Conservation (phyloP, 2,329 filamentous ascomycete species). For the Aspergillus melleus region DNA sequence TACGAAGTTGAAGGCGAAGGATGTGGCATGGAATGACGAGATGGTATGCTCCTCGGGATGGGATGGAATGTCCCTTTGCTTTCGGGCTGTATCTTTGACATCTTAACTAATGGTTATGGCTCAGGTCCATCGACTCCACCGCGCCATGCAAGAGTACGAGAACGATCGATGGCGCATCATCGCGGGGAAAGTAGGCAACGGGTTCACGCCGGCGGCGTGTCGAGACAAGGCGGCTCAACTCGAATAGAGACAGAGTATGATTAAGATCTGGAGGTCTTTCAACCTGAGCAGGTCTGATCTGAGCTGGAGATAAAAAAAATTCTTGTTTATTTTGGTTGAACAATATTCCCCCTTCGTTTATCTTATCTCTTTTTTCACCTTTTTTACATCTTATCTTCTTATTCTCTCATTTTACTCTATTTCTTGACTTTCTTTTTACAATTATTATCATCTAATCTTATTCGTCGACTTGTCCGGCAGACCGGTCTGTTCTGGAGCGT, state of each 20-base stretch:
- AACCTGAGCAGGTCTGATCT: neutral
- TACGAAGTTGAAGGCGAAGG: conserved; percentile 92
- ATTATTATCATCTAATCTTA: neutral
- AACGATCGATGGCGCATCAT: conserved; percentile 88
- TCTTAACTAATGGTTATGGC: conserved; percentile 11
- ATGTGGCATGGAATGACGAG: conserved; percentile 89
- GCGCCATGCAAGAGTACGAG: conserved; percentile 43
- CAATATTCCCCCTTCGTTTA: neutral
- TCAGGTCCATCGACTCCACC: conserved; percentile 40
- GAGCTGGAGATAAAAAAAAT: neutral
- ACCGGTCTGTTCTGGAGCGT: neutral
- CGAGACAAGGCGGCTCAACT: conserved; percentile 65
- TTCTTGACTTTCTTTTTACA: neutral
- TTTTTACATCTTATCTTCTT: neutral
- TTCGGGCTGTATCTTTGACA: neutral
- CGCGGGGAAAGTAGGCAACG: conserved; percentile 84
- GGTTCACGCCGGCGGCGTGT: conserved; percentile 84
- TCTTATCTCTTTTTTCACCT: neutral
- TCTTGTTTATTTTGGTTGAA: neutral
- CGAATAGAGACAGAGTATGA: neutral
- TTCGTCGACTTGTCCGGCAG: neutral
- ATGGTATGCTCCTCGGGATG: conserved; percentile 58
- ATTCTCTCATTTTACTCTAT: neutral
- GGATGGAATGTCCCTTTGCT: neutral
- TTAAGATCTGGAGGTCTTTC: neutral